Evolutionary conservation across 257 asterid species (phyloP), one percentile per base, ranked within the genome.

Genomic region (Gentiana macrophylla): DNA sequence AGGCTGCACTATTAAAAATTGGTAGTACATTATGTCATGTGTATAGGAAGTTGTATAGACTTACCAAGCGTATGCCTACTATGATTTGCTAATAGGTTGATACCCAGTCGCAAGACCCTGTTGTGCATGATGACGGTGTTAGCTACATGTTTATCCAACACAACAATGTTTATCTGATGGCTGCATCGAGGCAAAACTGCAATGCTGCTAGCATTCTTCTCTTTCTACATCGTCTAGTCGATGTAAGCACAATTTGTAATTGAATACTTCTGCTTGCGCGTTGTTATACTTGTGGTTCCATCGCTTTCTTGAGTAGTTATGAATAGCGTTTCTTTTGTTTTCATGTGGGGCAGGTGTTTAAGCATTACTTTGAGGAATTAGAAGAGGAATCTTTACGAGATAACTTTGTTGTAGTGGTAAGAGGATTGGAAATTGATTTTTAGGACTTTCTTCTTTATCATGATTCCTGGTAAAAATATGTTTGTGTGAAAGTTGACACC

Each of bases 401-500:
- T 77, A 93, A 93, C 67, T 93, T 93, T 74, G 99, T 93, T 72
- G 95, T 93, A 49, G 99, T 93, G 97, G 98, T 92, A 92, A 55
- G 81, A 37, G 61, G 67, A 61, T 64, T 52, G 55, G 15, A 15
- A 64, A 49, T 52, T 53, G 12, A 37, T 57, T 38, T 62, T 55
- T 59, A 50, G 24, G 6, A n/a, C 3, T 48, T 36, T 46, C 24
- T 43, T 45, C 33, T 4, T 49, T 15, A 0, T 48, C 4, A 6
- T 37, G 35, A 3, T 10, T 32, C 49, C 4, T 24, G n/a, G 35
- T 55, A 50, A 50, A 37, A 46, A 24, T 47, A 33, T 43, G 32
- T 24, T 34, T 3, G 3, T 55, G 12, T 43, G 13, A 43, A 44
- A 38, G 5, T 50, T 72, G 63, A 59, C 70, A 32, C 46, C 5